These are phyloP conservation scores for Physaria fendleri DNA, from an alignment of 345 rosid genomes.

Conservation along the genomic window DNA sequence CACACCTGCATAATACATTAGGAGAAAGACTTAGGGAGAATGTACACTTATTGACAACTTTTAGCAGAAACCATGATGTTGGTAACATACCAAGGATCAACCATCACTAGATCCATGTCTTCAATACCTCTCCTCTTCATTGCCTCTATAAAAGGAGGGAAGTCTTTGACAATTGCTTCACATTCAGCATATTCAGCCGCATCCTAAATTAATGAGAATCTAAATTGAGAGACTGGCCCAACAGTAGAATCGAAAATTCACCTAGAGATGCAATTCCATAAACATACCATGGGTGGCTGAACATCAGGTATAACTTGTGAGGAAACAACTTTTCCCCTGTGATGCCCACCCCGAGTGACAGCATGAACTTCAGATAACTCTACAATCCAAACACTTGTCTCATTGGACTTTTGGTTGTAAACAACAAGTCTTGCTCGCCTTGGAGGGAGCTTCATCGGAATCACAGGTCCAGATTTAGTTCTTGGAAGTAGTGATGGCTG, in stretches of 20 bases:
- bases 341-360: conserved; percentile 85
- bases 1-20: conserved; percentile 50
- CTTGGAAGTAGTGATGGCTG: conserved; percentile 86
- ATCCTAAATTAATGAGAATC: conserved; percentile 39
- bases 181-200: conserved; percentile 87
- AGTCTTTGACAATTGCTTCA: conserved; percentile 83
- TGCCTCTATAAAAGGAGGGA: conserved; percentile 71
- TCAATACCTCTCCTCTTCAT: conserved; percentile 89
- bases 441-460: conserved; percentile 84
- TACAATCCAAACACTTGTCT: conserved; percentile 76
- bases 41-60: conserved; percentile 6
- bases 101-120: conserved; percentile 94
- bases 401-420: conserved; percentile 77
- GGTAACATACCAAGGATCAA: conserved; percentile 65
- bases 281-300: conserved; percentile 87
- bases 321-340: conserved; percentile 84
- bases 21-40: background rate
- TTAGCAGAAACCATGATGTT: background rate
- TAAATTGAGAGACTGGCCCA: conserved; percentile 8
- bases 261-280: conserved; percentile 4
- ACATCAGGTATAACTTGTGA: conserved; percentile 70
- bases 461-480: conserved; percentile 70
- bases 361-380: conserved; percentile 92
- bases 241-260: conserved; percentile 14
- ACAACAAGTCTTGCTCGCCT: conserved; percentile 79